Evolutionary conservation across 208 protist species (phyloP).

Genomic region (Blechomonas ayalai): DNA sequence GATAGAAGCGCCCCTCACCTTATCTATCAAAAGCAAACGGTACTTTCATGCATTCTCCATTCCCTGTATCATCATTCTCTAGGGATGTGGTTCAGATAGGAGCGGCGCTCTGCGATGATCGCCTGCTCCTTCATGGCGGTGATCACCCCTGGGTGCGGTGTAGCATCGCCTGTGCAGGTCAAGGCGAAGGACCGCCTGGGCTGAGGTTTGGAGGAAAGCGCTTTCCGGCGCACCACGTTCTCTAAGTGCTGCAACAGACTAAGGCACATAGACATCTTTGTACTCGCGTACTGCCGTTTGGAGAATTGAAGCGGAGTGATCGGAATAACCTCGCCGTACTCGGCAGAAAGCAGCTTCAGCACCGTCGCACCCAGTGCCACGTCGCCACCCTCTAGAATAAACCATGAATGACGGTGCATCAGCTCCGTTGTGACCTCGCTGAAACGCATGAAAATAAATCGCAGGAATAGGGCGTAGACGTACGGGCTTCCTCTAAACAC

Average conservation of each 20-base stretch:
- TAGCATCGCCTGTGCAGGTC: too few relatives aligned
- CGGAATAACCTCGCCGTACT: background rate
- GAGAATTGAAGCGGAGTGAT: conserved; percentile 25
- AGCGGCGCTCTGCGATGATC: conserved; percentile 1
- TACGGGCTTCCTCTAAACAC: conserved; percentile 33
- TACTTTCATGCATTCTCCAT: too few relatives aligned
- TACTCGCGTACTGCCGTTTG: conserved; percentile 21
- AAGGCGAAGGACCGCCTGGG: too few relatives aligned
- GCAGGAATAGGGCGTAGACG: conserved; percentile 32
- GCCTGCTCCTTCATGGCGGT: too few relatives aligned
- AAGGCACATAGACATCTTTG: conserved; percentile 37
- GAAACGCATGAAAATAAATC: conserved; percentile 32
- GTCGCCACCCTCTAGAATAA: conserved; percentile 37
- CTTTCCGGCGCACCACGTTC: too few relatives aligned
- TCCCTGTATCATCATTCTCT: background rate
- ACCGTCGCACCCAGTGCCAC: conserved; percentile 10
- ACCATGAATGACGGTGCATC: conserved; percentile 30
- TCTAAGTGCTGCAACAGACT: too few relatives aligned
- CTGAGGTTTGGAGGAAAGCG: too few relatives aligned
- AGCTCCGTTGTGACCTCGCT: conserved; percentile 11
- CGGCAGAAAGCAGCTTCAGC: conserved; percentile 17
- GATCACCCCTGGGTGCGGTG: too few relatives aligned
- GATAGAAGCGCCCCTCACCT: too few relatives aligned
- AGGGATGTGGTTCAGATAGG: background rate
- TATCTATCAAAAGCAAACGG: too few relatives aligned